Percentiles rank a stretch among this genome's conserved stretches.
Evolutionary conservation across 768 basidiomycete species (phyloP).

Genomic region (Lanmaoa pseudosensibilis): DNA sequence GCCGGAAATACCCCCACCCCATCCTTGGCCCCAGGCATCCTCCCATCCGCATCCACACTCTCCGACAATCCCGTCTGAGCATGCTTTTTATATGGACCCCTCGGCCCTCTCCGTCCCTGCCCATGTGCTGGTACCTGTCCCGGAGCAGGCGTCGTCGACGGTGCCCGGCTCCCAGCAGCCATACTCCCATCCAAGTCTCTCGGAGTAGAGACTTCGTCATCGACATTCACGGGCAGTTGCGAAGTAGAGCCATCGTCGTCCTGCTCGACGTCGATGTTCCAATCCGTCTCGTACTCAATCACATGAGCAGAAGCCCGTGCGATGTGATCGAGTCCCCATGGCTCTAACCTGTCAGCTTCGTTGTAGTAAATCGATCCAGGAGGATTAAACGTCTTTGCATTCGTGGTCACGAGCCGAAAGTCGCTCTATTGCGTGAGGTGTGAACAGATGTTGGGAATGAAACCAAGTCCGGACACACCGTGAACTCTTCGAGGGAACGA

Average conservation of each 20-base stretch:
- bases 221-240: constrained; percentile 29
- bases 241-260: constrained; percentile 44
- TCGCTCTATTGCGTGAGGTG: constrained; percentile 46
- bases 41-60: constrained; percentile 65
- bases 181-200: no score
- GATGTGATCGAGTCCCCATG: constrained; percentile 74
- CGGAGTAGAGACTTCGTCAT: no score
- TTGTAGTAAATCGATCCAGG: constrained; percentile 70
- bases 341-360: constrained; percentile 72
- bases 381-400: constrained; percentile 77
- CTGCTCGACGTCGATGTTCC: constrained; percentile 78
- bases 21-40: constrained; percentile 74
- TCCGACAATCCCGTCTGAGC: constrained; percentile 41
- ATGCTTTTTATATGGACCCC: constrained; percentile 56
- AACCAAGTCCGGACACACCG: constrained; percentile 44
- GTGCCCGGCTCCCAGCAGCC: no score
- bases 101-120: constrained; percentile 41
- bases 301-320: constrained; percentile 67
- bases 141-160: constrained; percentile 28
- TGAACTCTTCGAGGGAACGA: constrained; percentile 76
- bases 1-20: constrained; percentile 73
- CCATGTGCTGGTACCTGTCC: constrained; percentile 7
- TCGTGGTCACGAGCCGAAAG: constrained; percentile 67
- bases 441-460: neutral
- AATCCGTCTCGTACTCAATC: constrained; percentile 80